These are phyloP conservation scores for Gastroboletus turbinatus DNA, from an alignment of 1,284 basidiomycete genomes.

Conservation along the genomic window DNA sequence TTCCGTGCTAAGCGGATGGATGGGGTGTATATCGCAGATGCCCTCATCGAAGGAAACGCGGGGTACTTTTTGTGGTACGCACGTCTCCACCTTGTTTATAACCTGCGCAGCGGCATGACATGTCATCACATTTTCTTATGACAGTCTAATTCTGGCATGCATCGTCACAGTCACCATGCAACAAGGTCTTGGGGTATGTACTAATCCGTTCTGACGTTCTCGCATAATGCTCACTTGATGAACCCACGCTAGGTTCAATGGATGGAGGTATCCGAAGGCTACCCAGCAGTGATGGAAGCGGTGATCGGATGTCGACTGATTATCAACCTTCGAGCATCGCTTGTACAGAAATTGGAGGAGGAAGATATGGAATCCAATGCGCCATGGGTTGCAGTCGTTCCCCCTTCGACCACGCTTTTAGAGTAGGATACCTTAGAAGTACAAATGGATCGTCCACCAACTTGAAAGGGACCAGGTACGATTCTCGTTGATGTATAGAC, in stretches of 20 bases:
- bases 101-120: background rate
- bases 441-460: no score
- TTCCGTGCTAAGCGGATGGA: background rate
- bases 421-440: no score
- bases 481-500: no score
- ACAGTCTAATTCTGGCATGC: background rate
- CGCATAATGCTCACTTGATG: background rate
- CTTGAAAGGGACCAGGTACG: no score
- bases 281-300: background rate
- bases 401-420: no score
- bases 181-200: background rate
- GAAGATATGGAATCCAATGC: background rate
- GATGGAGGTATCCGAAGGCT: no score
- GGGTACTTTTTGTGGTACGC: conserved; percentile 23
- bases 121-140: background rate
- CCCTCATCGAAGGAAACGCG: conserved; percentile 14
- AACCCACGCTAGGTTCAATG: background rate
- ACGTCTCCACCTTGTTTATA: background rate
- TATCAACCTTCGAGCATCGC: background rate
- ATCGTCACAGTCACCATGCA: background rate
- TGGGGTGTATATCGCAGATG: conserved; percentile 1
- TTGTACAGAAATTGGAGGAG: background rate
- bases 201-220: background rate
- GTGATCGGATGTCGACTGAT: background rate
- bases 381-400: background rate